Evolutionary conservation across 345 rosid species (phyloP).

Genomic region (Gossypium longicalyx): DNA sequence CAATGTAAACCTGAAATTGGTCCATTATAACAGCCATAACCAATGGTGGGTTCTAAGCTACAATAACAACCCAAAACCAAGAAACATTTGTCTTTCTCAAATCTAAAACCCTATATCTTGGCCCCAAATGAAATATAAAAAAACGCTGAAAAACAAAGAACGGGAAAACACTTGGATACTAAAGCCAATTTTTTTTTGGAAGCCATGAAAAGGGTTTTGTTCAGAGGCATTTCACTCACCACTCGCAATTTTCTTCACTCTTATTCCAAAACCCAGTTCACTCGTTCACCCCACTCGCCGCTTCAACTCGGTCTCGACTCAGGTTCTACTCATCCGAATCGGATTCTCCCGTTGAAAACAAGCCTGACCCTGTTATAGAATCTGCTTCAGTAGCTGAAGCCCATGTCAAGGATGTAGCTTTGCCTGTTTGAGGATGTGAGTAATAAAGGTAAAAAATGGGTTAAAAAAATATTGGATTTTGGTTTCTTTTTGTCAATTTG

Average conservation of each 20-base stretch:
- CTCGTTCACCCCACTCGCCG: conserved; percentile 12
- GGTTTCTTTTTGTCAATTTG: neutral
- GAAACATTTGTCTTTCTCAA: neutral
- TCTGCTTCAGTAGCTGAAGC: conserved; percentile 11
- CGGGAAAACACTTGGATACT: neutral
- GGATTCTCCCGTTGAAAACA: conserved; percentile 27
- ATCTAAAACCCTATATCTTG: neutral
- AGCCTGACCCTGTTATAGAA: conserved; percentile 21
- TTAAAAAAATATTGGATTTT: neutral
- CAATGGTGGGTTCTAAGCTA: neutral
- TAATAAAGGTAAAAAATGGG: neutral
- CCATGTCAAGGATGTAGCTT: neutral
- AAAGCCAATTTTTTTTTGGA: neutral
- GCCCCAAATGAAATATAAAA: neutral
- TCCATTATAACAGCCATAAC: neutral
- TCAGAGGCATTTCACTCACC: conserved; percentile 25
- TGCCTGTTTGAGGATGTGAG: conserved; percentile 2
- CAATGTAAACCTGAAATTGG: neutral
- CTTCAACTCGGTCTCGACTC: conserved; percentile 17
- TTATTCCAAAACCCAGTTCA: conserved; percentile 8
- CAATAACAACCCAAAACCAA: neutral
- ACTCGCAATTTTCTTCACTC: conserved; percentile 24
- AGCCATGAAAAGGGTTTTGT: conserved; percentile 35
- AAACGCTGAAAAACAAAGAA: neutral
- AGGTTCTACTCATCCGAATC: conserved; percentile 46